Base-by-base conservation (phyloP, 2,329 filamentous ascomycete species). In the Fusarium bactridioides region DNA sequence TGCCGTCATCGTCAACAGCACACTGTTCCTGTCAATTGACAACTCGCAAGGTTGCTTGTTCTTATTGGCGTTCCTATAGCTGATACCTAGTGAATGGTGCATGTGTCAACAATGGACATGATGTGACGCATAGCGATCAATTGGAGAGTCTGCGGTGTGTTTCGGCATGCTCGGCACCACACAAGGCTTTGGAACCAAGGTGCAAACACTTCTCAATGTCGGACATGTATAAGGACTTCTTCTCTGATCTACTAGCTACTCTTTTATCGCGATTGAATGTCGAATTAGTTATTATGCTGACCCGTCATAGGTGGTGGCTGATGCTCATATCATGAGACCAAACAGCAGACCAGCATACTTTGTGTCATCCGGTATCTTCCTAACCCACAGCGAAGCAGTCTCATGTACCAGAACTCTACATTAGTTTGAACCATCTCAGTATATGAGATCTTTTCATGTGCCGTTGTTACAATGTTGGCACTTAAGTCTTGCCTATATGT, bases 361-460 rank as follows among this genome's bases (percentile, higher is more conserved):
- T 54, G 29, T 29, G 10, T 27, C 2, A 9, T 38, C 13, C 10
- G 21, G 3, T 7, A 18, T 9, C 35, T n/a, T 12, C 10, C 13
- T 19, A 13, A n/a, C 12, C 3, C 7, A 10, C 23, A 21, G 12
- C 1, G 0, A 27, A 45, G 0, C 6, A 3, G 12, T 13, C 19
- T 0, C 44, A 47, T 7, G 4, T 21, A 21, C 25, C 3, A 21
- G 19, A 3, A 8, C 1, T 27, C 19, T 21, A 21, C 1, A 11
- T 21, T 8, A 5, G 8, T 5, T 2, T 45, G 8, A 21, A 15
- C 9, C 0, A 5, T 21, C 0, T 3, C 2, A 7, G 3, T 1
- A 7, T 5, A 13, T 10, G 2, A 19, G 2, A 7, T 33, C 7
- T 19, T 23, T 23, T 4, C 0, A 13, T 10, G 2, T 10, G 21